Evolutionary conservation across 2,329 filamentous ascomycete species (phyloP).

Genomic region (Mariannaea elegans): DNA sequence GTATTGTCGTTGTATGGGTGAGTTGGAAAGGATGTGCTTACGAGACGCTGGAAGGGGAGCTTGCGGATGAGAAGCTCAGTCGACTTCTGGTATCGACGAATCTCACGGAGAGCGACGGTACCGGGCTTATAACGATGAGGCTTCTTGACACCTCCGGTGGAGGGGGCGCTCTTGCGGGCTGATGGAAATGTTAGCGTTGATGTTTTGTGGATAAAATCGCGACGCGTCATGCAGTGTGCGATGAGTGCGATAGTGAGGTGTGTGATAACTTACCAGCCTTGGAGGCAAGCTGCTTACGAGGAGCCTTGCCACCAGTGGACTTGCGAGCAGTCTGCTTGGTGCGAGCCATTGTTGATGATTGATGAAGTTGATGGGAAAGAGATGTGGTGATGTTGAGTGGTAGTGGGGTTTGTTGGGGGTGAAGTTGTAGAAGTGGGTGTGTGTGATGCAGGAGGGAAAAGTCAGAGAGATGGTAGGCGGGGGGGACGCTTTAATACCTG

Average conservation of each 20-base stretch:
- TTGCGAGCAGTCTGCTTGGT: constrained; percentile 77
- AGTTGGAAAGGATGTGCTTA: no score
- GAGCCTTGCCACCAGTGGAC: constrained; percentile 82
- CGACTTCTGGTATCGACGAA: constrained; percentile 97
- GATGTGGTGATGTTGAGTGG: constrained; percentile 4
- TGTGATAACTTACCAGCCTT: constrained; percentile 72
- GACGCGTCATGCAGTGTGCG: constrained; percentile 19
- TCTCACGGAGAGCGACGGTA: constrained; percentile 98
- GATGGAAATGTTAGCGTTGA: background rate
- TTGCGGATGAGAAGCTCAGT: constrained; percentile 97
- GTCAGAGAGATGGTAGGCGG: constrained; percentile 49
- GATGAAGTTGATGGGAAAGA: constrained; percentile 41
- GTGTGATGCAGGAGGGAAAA: constrained; percentile 56
- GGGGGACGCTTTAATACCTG: constrained; percentile 55
- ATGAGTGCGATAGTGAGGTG: background rate
- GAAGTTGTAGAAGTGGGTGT: constrained; percentile 46
- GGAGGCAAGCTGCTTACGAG: constrained; percentile 97
- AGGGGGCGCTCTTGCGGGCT: constrained; percentile 94
- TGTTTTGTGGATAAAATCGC: constrained; percentile 13
- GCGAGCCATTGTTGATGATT: constrained; percentile 63
- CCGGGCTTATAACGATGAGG: constrained; percentile 89
- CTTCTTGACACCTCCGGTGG: constrained; percentile 97
- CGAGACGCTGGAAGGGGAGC: constrained; percentile 96
- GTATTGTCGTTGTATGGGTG: background rate
- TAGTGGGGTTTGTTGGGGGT: constrained; percentile 40